Conservation (phyloP, 306 rosid genomes). For the Fragaria vesca region DNA sequence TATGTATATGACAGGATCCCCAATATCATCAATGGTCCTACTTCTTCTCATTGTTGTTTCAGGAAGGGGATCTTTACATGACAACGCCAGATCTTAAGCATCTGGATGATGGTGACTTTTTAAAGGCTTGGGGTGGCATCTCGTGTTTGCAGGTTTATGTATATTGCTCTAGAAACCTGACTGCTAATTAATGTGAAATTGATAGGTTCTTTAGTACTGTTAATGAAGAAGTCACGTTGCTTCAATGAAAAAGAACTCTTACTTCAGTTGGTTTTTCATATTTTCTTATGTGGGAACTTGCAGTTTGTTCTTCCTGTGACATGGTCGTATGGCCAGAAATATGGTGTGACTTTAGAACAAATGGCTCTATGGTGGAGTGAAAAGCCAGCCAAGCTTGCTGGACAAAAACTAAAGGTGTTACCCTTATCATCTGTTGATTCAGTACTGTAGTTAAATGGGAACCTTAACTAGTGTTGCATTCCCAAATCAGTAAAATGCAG, state of each 20-base stretch:
- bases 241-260: not conserved
- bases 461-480: not conserved
- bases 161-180: not conserved
- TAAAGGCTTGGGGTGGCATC: constrained; percentile 97
- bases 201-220: not conserved
- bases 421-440: not conserved
- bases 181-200: not conserved
- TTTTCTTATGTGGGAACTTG: constrained; percentile 27
- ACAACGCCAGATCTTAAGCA: constrained; percentile 81
- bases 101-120: constrained; percentile 71
- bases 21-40: not conserved
- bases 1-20: not conserved
- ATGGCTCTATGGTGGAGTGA: constrained; percentile 87
- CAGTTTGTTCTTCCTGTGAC: constrained; percentile 88
- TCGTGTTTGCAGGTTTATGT: constrained; percentile 78
- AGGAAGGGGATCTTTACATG: constrained; percentile 83
- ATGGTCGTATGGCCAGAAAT: constrained; percentile 77
- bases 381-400: constrained; percentile 78
- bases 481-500: not conserved
- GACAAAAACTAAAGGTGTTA: constrained; percentile 70
- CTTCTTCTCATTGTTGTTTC: constrained; percentile 25
- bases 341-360: constrained; percentile 73
- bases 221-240: not conserved
- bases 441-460: not conserved
- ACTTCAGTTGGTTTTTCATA: not conserved